Conservation (phyloP, 2,329 filamentous ascomycete genomes). For the Drechslerella coelobrocha region DNA sequence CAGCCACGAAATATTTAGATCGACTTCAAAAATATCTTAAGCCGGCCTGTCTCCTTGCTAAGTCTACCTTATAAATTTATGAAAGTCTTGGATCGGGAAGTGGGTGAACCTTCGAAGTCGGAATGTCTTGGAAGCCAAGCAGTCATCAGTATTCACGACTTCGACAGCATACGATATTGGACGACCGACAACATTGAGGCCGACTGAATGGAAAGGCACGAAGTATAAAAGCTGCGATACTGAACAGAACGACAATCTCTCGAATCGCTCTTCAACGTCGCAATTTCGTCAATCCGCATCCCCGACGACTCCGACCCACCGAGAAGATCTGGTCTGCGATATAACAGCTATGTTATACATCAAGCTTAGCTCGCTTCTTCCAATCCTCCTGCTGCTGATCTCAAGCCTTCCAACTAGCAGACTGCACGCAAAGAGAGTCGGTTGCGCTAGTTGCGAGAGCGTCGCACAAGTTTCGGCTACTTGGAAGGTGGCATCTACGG, state of each 20-base stretch:
- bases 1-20: conserved; percentile 31
- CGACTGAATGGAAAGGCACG: background rate
- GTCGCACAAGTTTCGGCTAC: conserved; percentile 53
- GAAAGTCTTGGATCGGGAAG: conserved; percentile 22
- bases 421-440: conserved; percentile 16
- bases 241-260: background rate
- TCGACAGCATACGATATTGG: no score
- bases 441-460: conserved; percentile 36
- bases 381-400: conserved; percentile 18
- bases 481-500: conserved; percentile 53
- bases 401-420: conserved; percentile 12
- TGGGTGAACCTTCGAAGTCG: conserved; percentile 22
- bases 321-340: no score
- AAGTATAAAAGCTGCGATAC: conserved; percentile 22
- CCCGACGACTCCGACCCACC: background rate
- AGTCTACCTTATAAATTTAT: conserved; percentile 1
- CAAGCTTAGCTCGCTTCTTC: conserved; percentile 22
- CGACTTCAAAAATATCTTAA: no score
- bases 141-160: no score
- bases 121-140: conserved; percentile 43
- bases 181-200: background rate
- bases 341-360: conserved; percentile 20
- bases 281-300: no score
- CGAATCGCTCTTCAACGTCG: no score
- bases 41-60: background rate